phyloP scores from a whole-genome alignment of 176 grass and related monocot species.

The Carex kokanica region DNA sequence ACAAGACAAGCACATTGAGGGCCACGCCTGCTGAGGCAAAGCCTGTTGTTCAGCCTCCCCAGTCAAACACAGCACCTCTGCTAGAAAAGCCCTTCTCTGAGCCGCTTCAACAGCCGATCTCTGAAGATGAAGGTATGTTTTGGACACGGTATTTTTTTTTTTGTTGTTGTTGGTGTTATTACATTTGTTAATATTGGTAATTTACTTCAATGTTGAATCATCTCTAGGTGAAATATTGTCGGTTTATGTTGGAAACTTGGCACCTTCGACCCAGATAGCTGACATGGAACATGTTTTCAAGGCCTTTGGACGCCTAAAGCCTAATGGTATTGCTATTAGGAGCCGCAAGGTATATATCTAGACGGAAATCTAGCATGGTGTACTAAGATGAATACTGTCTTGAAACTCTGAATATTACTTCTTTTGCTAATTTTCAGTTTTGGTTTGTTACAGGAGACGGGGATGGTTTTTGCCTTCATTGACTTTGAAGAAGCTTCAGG shows the following conservation, averaged over 20 bases:
- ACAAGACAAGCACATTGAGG: constrained; percentile 20
- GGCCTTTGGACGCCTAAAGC: constrained; percentile 68
- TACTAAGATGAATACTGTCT: constrained; percentile 43
- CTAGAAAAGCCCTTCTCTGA: constrained; percentile 57
- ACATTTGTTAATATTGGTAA: constrained; percentile 1
- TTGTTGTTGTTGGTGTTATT: background rate
- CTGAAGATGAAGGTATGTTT: constrained; percentile 77
- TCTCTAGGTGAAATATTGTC: constrained; percentile 60
- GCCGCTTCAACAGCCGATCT: constrained; percentile 39
- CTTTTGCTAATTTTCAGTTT: background rate
- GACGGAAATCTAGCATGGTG: constrained; percentile 51
- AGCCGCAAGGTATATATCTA: constrained; percentile 69
- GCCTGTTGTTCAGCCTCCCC: constrained; percentile 26
- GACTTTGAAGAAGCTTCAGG: constrained; percentile 22
- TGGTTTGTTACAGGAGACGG: constrained; percentile 22
- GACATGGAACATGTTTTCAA: constrained; percentile 88
- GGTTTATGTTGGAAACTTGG: constrained; percentile 83
- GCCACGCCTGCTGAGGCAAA: constrained; percentile 32
- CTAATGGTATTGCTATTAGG: constrained; percentile 81
- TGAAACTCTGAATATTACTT: background rate
- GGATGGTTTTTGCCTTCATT: constrained; percentile 25
- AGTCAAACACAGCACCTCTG: constrained; percentile 27
- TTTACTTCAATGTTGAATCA: constrained; percentile 21
- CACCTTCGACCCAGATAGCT: constrained; percentile 41
- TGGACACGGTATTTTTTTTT: background rate